Evolutionary conservation across 371 early-diverging fungal genomes (phyloP).

Genomic region (Amoeboradix gromovi): DNA sequence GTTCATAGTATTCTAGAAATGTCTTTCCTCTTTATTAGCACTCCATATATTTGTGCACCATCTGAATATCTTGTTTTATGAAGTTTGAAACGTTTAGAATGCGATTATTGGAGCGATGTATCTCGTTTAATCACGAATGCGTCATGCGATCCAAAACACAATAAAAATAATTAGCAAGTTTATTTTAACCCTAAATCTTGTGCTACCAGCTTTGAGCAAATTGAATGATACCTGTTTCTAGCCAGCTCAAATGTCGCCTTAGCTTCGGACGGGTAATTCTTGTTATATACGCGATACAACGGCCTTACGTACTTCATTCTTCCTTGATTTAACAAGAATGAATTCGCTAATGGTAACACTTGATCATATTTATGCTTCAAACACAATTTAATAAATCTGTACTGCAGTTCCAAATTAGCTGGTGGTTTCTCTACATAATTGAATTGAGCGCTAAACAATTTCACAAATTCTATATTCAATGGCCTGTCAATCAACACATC

Average conservation of each 20-base stretch:
- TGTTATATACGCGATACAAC: constrained; percentile 31
- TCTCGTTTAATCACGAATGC: too few species aligned
- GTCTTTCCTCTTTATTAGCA: too few species aligned
- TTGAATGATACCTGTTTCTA: constrained; percentile 70
- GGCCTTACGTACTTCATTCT: constrained; percentile 63
- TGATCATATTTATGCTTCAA: constrained; percentile 30
- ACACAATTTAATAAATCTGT: not conserved
- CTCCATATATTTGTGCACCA: too few species aligned
- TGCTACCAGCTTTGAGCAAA: constrained; percentile 44
- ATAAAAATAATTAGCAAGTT: too few species aligned
- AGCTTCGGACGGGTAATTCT: constrained; percentile 38
- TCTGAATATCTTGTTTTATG: too few species aligned
- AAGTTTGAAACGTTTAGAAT: too few species aligned
- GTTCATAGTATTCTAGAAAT: too few species aligned
- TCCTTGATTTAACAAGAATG: constrained; percentile 55
- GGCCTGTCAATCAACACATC: not conserved
- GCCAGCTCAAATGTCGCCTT: constrained; percentile 40
- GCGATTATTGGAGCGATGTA: too few species aligned
- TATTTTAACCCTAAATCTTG: constrained; percentile 51
- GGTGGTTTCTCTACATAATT: constrained; percentile 23
- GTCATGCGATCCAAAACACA: too few species aligned
- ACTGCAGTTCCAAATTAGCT: constrained; percentile 13
- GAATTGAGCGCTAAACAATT: constrained; percentile 19
- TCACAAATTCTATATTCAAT: not conserved
- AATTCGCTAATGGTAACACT: constrained; percentile 37